Evolutionary conservation across 768 basidiomycete genomes (phyloP), one percentile per base, ranked within the genome.

Genomic region (Harrya chromipes): DNA sequence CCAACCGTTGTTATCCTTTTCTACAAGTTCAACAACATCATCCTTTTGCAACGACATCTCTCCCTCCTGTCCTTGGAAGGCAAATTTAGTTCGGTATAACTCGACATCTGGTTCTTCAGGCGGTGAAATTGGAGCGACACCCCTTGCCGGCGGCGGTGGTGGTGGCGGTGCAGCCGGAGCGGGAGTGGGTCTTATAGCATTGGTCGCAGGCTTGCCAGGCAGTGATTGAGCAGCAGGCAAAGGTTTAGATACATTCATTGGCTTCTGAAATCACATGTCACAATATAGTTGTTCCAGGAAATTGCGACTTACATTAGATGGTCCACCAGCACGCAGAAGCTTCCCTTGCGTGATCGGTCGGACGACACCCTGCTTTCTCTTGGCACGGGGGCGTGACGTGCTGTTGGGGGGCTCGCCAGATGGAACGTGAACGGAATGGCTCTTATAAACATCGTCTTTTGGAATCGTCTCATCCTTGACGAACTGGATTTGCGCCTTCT

Each of bases 1-100:
- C 97, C 97, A 99, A 3, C 95, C 97, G 59, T 95, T 95, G 52
- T 94, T 83, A 63, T 87, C 85, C 66, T 97, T 93, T 73, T 95
- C 86, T 27, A 94, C 75, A 17, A 98, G 74, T 71, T 97, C 94
- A 1, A 98, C 90, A 3, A 89, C 50, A 52, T 97, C 97, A 59
- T 94, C 97, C 68, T 97, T 97, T 57, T 78, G 80, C 44, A 99
- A 69, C 6, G 83, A 74, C 78, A 97, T 85, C 69, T 99, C 97
- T 12, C 94, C 94, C 29, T 86, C 85, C 68, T 97, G 90, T 2
- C 94, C 94, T 33, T 84, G 77, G 63, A 99, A 99, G n/a, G 85
- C 81, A 69, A 86, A 99, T 56, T 95, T 88, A 19, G 91, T 89
- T 53, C 85, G 84, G 70, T 94, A 97, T 69, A 80, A 70, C 17